Conservation (phyloP, 192 early-diverging fungal species). For the Linnemannia schmuckeri region DNA sequence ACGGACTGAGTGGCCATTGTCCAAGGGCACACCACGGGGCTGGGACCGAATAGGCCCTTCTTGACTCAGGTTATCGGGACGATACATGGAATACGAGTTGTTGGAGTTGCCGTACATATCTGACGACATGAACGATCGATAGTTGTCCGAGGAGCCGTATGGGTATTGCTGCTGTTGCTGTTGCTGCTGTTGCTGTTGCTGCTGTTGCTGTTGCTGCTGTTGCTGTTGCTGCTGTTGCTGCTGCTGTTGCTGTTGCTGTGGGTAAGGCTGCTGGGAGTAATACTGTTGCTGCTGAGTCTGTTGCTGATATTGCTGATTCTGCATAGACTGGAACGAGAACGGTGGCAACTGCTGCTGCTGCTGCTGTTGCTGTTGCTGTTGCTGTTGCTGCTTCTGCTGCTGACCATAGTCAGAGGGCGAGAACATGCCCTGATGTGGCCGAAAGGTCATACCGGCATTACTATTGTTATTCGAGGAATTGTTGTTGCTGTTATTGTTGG, state of each 20-base stretch:
- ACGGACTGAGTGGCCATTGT: constrained; percentile 34
- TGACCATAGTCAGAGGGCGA: constrained; percentile 15
- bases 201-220: constrained; percentile 22
- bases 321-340: constrained; percentile 5
- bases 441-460: background rate
- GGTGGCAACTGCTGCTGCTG: constrained; percentile 1
- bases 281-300: constrained; percentile 33
- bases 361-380: constrained; percentile 13
- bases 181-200: constrained; percentile 6
- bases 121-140: constrained; percentile 18
- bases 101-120: constrained; percentile 23
- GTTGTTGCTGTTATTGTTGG: background rate
- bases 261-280: constrained; percentile 8
- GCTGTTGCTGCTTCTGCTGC: too few relatives aligned
- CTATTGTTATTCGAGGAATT: background rate
- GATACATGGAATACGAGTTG: background rate
- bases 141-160: constrained; percentile 7
- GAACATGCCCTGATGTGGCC: background rate
- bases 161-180: constrained; percentile 12
- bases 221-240: background rate
- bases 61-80: constrained; percentile 12
- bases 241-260: constrained; percentile 11
- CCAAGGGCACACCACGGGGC: constrained; percentile 30
- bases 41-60: constrained; percentile 48
- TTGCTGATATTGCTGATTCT: constrained; percentile 20